These are phyloP conservation scores for Catenaria anguillulae DNA, from an alignment of 371 early-diverging fungal species.

Conservation along the genomic window DNA sequence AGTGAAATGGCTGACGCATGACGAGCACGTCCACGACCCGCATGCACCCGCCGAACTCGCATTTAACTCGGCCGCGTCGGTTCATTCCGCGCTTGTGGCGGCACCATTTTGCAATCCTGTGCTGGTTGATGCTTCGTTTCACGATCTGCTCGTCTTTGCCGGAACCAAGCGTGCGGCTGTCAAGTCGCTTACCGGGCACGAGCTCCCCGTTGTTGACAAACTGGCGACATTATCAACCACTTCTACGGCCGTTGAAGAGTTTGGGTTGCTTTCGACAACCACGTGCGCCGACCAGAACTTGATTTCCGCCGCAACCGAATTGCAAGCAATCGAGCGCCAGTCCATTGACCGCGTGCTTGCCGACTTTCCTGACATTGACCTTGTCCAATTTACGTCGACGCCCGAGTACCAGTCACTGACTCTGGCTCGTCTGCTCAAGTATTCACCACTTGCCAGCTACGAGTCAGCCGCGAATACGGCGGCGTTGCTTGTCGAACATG, in stretches of 20 bases:
- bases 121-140: background rate
- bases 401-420: no score
- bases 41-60: background rate
- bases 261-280: background rate
- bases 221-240: background rate
- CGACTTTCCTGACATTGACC: background rate
- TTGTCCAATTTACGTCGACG: no score
- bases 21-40: background rate
- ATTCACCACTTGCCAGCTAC: no score
- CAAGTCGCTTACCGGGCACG: background rate
- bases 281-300: background rate
- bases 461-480: no score
- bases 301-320: background rate
- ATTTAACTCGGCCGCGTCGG: background rate
- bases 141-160: background rate
- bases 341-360: background rate
- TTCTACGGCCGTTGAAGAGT: background rate
- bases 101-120: background rate
- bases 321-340: background rate
- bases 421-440: no score
- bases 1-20: background rate
- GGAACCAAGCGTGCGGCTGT: background rate
- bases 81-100: background rate
- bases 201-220: background rate
- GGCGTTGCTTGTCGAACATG: background rate